Evolutionary conservation across 148 eudicot genomes (phyloP).

Genomic region (Pouteria glomerata): DNA sequence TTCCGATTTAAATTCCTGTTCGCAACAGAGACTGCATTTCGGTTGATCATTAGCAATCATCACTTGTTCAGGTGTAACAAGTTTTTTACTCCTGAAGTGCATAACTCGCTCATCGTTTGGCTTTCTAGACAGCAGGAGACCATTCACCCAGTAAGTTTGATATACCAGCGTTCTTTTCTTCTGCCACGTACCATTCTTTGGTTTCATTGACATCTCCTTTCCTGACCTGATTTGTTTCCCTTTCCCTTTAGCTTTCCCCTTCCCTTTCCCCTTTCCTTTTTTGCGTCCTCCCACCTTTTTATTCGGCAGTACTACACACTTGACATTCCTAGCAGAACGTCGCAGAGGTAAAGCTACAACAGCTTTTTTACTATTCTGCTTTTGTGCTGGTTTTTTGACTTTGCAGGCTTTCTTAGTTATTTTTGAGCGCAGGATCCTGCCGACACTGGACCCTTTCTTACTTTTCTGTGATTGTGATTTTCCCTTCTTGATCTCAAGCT

Average conservation of each 20-base stretch:
- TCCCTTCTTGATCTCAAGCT: constrained; percentile 24
- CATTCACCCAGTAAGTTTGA: constrained; percentile 68
- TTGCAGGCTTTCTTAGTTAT: constrained; percentile 27
- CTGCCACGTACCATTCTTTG: constrained; percentile 28
- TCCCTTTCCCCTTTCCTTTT: constrained; percentile 17
- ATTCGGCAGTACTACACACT: constrained; percentile 21
- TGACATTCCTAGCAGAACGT: constrained; percentile 71
- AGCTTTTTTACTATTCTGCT: constrained; percentile 25
- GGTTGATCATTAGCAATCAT: constrained; percentile 27
- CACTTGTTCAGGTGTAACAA: constrained; percentile 36
- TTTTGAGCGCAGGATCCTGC: constrained; percentile 30
- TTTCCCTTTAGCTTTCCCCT: not conserved
- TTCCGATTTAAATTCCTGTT: constrained; percentile 36
- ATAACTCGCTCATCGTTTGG: constrained; percentile 59
- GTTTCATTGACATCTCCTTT: constrained; percentile 29
- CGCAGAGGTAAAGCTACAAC: constrained; percentile 50
- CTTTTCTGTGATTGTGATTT: constrained; percentile 27
- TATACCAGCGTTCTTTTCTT: constrained; percentile 47
- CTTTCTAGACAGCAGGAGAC: constrained; percentile 61
- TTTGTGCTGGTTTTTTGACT: constrained; percentile 18
- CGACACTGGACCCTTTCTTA: constrained; percentile 27
- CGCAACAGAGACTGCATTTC: constrained; percentile 69
- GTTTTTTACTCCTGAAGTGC: constrained; percentile 53
- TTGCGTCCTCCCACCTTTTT: constrained; percentile 30
- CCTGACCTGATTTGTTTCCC: constrained; percentile 24